phyloP scores from a whole-genome alignment of 768 basidiomycete species.

The Fomitopsis pulvina region DNA sequence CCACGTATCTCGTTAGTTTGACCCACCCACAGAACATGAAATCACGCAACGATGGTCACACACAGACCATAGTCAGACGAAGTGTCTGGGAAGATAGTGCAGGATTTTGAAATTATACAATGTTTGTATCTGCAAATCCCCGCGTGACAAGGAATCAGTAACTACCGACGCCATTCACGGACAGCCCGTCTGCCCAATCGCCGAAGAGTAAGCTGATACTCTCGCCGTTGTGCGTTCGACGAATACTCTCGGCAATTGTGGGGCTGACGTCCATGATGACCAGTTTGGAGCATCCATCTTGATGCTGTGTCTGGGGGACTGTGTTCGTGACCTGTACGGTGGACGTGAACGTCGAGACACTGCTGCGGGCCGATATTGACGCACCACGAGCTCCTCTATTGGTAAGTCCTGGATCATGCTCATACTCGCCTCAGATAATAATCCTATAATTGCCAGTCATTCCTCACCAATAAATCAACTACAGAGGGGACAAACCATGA shows the following conservation, averaged over 20 bases:
- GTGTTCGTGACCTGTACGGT: conserved; percentile 82
- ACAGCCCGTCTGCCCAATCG: conserved; percentile 58
- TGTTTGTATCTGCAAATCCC: too few relatives aligned
- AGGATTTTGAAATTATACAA: too few relatives aligned
- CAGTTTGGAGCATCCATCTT: conserved; percentile 61
- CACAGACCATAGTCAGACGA: too few relatives aligned
- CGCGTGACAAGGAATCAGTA: conserved; percentile 10
- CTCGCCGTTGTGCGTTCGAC: conserved; percentile 91
- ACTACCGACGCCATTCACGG: conserved; percentile 17
- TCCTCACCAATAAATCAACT: too few relatives aligned
- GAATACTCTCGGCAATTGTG: conserved; percentile 92
- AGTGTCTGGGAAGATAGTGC: neutral
- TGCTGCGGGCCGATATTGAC: conserved; percentile 19
- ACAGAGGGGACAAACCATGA: conserved; percentile 78
- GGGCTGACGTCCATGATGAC: conserved; percentile 87
- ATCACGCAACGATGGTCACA: neutral
- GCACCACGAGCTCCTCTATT: conserved; percentile 79
- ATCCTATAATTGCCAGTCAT: too few relatives aligned
- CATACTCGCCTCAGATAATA: conserved; percentile 76
- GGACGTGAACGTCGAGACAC: conserved; percentile 4
- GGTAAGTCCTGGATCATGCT: conserved; percentile 61
- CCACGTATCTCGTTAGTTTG: too few relatives aligned
- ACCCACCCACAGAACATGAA: too few relatives aligned
- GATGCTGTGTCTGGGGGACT: conserved; percentile 75
- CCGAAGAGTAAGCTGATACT: conserved; percentile 86